Percentiles rank a stretch among this genome's conserved stretches.
These are phyloP conservation scores for Talaromyces sp. DNA, from an alignment of 2,329 filamentous ascomycete species.

Conservation along the genomic window DNA sequence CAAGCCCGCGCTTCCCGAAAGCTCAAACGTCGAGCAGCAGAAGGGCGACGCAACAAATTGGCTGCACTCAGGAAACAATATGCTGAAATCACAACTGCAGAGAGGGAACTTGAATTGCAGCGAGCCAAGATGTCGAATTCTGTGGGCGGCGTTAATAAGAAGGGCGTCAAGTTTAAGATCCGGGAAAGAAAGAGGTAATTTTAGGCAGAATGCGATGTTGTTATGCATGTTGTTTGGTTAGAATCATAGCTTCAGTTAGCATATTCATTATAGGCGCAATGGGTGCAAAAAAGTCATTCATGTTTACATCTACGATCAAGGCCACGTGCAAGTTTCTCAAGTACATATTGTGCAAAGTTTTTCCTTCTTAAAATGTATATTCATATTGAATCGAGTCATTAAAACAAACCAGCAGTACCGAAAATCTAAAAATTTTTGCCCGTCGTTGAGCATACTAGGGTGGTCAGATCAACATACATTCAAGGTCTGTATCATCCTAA, in stretches of 20 bases:
- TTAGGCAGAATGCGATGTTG: background rate
- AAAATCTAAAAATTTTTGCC: background rate
- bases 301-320: background rate
- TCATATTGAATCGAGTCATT: background rate
- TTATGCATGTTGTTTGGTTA: background rate
- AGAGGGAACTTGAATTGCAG: constrained; percentile 55
- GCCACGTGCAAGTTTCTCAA: background rate
- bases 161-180: constrained; percentile 60
- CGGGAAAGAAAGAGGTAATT: constrained; percentile 55
- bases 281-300: background rate
- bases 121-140: constrained; percentile 57
- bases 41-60: constrained; percentile 47
- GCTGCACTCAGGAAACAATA: constrained; percentile 51
- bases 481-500: background rate
- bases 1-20: constrained; percentile 39
- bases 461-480: background rate
- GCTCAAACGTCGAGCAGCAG: constrained; percentile 46
- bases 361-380: background rate
- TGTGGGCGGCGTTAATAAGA: constrained; percentile 58
- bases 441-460: too few relatives aligned
- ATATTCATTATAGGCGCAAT: background rate
- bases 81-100: constrained; percentile 50
- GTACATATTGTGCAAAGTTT: background rate
- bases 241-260: background rate
- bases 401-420: background rate